Evolutionary conservation across 441 rosid species (phyloP).

Genomic region (Gossypium armourianum): DNA sequence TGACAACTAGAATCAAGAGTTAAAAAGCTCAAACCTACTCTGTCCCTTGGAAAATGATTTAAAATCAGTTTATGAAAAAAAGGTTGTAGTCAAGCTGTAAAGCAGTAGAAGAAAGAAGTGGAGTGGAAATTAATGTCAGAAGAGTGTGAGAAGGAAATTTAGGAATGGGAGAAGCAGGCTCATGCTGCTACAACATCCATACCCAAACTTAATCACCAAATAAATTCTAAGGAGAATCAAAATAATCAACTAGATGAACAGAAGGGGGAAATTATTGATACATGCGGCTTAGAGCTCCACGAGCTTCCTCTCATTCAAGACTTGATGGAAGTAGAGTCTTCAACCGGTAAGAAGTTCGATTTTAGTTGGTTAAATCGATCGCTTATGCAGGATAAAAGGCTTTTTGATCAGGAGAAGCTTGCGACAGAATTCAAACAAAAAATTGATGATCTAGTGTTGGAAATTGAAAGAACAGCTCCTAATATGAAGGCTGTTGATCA

Average conservation of each 20-base stretch:
- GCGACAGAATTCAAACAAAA: constrained; percentile 69
- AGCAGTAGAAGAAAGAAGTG: constrained; percentile 62
- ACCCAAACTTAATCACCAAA: constrained; percentile 67
- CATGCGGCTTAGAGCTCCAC: constrained; percentile 72
- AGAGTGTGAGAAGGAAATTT: constrained; percentile 78
- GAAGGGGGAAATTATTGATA: constrained; percentile 68
- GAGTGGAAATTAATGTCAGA: constrained; percentile 84
- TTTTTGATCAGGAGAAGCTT: constrained; percentile 64
- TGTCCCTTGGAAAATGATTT: constrained; percentile 53
- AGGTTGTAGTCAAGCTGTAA: constrained; percentile 53
- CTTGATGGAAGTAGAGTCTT: constrained; percentile 61
- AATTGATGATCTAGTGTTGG: constrained; percentile 54
- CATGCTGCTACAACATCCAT: constrained; percentile 66
- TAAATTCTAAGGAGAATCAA: constrained; percentile 74
- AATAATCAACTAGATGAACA: constrained; percentile 52
- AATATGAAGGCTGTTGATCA: constrained; percentile 90
- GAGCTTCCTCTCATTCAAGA: constrained; percentile 58
- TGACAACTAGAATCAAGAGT: constrained; percentile 76
- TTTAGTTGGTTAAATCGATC: constrained; percentile 70
- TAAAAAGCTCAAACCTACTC: constrained; percentile 58
- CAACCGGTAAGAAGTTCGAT: constrained; percentile 52
- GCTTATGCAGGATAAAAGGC: constrained; percentile 57
- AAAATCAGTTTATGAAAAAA: constrained; percentile 43
- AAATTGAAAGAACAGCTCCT: constrained; percentile 86
- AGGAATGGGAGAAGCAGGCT: constrained; percentile 77